These are phyloP conservation scores for Canavalia gladiata DNA, from an alignment of 306 rosid species.

Conservation along the genomic window DNA sequence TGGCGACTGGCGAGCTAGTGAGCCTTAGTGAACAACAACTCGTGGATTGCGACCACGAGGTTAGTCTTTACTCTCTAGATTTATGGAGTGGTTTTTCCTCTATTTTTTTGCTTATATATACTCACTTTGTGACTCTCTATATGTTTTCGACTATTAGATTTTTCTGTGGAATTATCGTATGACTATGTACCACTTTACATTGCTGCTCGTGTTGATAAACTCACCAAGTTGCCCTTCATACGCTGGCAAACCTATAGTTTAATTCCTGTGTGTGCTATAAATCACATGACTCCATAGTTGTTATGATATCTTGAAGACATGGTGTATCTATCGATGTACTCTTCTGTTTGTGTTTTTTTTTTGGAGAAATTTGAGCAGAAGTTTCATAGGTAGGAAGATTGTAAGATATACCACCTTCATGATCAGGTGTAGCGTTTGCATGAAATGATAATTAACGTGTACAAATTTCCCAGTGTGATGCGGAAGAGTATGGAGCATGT, in stretches of 20 bases:
- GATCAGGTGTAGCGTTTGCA: neutral
- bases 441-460: neutral
- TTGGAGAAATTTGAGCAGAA: neutral
- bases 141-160: neutral
- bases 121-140: neutral
- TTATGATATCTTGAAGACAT: neutral
- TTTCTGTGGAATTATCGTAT: neutral
- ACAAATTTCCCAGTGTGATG: slow-evolving; percentile 75
- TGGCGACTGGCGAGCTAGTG: slow-evolving; percentile 68
- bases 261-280: neutral
- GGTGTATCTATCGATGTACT: neutral
- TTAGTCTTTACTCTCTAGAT: slow-evolving; percentile 50
- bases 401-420: neutral
- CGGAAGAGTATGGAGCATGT: slow-evolving; percentile 66
- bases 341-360: neutral
- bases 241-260: neutral
- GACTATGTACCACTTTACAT: neutral
- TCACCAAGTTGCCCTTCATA: neutral
- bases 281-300: neutral
- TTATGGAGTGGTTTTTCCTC: neutral
- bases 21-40: slow-evolving; percentile 91
- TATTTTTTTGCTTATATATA: slow-evolving; percentile 2
- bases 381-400: neutral
- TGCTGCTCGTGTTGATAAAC: neutral
- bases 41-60: slow-evolving; percentile 93